Base-by-base conservation (phyloP, 331 rosid species). In the Prunus yedoensis region DNA sequence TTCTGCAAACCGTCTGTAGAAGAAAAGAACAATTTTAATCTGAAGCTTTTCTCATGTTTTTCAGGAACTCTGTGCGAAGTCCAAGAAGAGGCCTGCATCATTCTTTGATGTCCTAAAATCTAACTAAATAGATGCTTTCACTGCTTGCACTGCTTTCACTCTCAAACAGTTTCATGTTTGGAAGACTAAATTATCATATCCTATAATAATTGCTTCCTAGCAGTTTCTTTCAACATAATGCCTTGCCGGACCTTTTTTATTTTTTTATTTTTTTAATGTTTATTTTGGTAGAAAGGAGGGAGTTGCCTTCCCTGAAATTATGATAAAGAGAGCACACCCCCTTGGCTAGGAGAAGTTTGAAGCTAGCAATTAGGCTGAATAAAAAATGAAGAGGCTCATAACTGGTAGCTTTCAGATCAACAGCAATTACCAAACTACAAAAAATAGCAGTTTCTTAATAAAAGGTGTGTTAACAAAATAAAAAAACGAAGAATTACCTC, bases 51-150 rank as follows among this genome's bases (percentile, higher is more conserved):
- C 5, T 58, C 66, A 51, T 84, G 47, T 61, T 78, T 60, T 78
- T 67, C 87, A 93, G 98, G 91, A 91, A 76, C 89, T 88, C 15
- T 73, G 88, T 20, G 78, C 77, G 1, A 83, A 78, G 72, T 68
- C 79, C 11, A 91, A 83, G 88, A 91, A 86, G 78, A 87, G 49
- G 78, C 98, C 97, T 27, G 81, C 41, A 10, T 76, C 84, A 53
- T 89, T 70, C 80, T 91, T 83, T 53, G 96, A 94, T 81, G 86
- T 90, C 77, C 88, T 93, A 63, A 81, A 71, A 77, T 61, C 79
- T 46, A 76, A 68, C 74, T 80, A 77, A 86, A 73, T 20, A 41
- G 61, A 66, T 51, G 67, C 28, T 11, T 21, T 8, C 4, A 3
- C 35, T 30, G 35, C 28, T 11, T 25, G 8, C 1, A 51, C 71